Base-by-base conservation (phyloP, 805 yeast genomes). In the Candida koratica region DNA sequence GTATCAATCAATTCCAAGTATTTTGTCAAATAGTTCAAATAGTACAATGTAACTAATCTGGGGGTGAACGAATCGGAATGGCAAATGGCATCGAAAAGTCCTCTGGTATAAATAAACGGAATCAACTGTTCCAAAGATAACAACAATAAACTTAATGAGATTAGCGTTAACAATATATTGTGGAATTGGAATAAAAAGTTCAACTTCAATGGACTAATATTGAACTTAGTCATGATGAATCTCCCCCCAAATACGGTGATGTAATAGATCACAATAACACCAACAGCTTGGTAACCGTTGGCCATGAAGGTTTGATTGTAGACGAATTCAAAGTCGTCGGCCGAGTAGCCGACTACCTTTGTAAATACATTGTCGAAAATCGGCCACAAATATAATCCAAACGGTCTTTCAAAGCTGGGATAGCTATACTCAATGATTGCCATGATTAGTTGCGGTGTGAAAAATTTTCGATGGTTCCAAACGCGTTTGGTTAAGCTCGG, bases 1-100 rank as follows among this genome's bases (percentile, higher is more conserved):
- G 98, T 90, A 58, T 90, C 98, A 44, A 88, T 61, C 49, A 93
- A 80, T 70, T 90, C 97, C 51, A 83, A 57, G 65, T 73, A 90
- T 65, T 90, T 90, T 58, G 93, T 82, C 62, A 90, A 69, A 66
- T 89, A 90, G 69, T 89, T 90, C 65, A 90, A 69, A 68, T 89
- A 90, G 67, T 93, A 90, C 46, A 90, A 64, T 18, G 85, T 73
- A 44, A 86, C 90, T 59, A 90, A 73, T 52, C 79, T 79, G 46
- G 82, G 84, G 28, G 95, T 81, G 83, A 89, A 90, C 8, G 95
- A 81, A 32, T 74, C 72, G 44, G 67, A 60, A 61, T 77, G 64
- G 64, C 97, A 93, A 54, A 90, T 81, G 34, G 95, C 84, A 55
- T 76, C 87, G 60, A 83, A 81, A 12, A 90, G 36, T 10, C 97